A percentile compares a stretch with the other conserved stretches of the same genome.
Conservation (phyloP, 2,329 filamentous ascomycete genomes). For the Penicillium sp. region DNA sequence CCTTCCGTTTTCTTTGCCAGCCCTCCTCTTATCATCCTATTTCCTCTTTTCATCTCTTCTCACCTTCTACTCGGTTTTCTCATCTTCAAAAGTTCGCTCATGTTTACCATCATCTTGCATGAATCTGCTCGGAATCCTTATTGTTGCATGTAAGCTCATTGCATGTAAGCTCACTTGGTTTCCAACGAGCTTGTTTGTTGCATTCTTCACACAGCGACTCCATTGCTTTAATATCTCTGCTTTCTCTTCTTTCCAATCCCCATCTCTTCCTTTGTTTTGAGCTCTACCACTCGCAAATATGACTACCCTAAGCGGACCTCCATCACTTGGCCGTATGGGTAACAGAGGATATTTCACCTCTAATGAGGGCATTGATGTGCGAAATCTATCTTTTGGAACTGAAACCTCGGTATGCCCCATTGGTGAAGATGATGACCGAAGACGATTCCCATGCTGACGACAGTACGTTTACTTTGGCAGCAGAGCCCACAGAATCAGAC, state of each 20-base stretch:
- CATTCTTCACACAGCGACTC: conserved; percentile 2
- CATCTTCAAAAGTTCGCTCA: conserved; percentile 15
- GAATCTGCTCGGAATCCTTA: conserved; percentile 21
- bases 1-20: neutral
- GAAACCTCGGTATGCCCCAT: conserved; percentile 29
- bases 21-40: conserved; percentile 3
- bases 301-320: conserved; percentile 28
- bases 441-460: neutral
- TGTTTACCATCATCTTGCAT: conserved; percentile 23
- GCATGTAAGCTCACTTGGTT: conserved; percentile 26
- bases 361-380: conserved; percentile 21
- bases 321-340: conserved; percentile 25
- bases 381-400: conserved; percentile 20
- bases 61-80: neutral
- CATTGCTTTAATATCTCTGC: conserved; percentile 12
- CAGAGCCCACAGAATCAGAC: conserved; percentile 28
- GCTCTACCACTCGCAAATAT: conserved; percentile 19
- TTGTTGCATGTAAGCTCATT: conserved; percentile 25
- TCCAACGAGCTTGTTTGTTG: conserved; percentile 8
- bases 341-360: conserved; percentile 20
- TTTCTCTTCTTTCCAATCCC: conserved; percentile 3
- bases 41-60: neutral
- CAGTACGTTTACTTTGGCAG: neutral
- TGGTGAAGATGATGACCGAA: neutral
- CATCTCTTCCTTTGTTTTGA: conserved; percentile 1